Percentiles rank a stretch among this genome's conserved stretches.
Conservation (phyloP, 2,329 filamentous ascomycete genomes). For the Pseudogymnoascus sp. region DNA sequence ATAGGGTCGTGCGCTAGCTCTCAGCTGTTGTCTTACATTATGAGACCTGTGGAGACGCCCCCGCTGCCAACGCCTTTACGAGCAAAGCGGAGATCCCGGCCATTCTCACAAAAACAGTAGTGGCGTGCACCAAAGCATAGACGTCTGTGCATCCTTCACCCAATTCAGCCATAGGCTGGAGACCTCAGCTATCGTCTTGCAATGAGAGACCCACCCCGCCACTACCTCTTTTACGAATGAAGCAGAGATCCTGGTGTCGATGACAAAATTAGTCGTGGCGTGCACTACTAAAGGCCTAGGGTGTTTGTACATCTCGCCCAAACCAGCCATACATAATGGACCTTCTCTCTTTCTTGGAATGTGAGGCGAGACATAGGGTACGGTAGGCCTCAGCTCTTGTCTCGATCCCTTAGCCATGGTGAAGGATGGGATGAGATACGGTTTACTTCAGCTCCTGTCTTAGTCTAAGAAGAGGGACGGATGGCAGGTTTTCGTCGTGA, state of each 20-base stretch:
- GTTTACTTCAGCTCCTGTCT: background rate
- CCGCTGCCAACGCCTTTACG: background rate
- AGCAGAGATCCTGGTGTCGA: background rate
- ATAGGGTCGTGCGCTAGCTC: background rate
- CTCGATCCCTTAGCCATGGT: background rate
- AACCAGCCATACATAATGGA: background rate
- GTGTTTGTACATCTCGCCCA: background rate
- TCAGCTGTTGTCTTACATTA: background rate
- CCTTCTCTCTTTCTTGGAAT: background rate
- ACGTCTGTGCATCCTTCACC: background rate
- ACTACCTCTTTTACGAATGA: background rate
- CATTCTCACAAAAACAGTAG: background rate
- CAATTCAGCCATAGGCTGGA: too few species aligned
- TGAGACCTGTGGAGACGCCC: background rate
- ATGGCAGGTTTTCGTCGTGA: background rate
- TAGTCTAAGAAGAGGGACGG: background rate
- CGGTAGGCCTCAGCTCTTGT: background rate
- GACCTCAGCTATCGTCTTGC: background rate
- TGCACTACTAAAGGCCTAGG: background rate
- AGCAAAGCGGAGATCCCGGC: background rate
- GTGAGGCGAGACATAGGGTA: background rate
- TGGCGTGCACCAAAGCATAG: background rate
- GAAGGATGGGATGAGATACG: background rate
- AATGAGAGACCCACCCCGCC: background rate
- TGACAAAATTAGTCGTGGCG: background rate